These are phyloP conservation scores for Nakaseomyces sp. DNA, from an alignment of 1,139 yeast genomes.

Conservation along the genomic window DNA sequence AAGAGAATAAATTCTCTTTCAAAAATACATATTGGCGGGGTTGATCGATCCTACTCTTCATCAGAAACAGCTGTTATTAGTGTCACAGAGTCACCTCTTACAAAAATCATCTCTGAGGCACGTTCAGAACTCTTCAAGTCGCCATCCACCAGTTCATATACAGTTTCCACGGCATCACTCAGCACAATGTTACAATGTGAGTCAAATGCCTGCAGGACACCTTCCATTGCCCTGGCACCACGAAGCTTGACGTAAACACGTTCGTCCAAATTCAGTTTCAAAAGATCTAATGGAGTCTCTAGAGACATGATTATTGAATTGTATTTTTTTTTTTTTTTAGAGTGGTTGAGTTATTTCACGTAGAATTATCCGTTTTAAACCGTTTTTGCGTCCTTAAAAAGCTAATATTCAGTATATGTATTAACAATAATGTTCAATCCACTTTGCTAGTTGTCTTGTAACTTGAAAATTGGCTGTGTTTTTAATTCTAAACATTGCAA, in stretches of 20 bases:
- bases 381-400: too few relatives aligned
- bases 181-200: conserved; percentile 93
- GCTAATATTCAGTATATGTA: too few relatives aligned
- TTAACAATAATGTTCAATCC: too few relatives aligned
- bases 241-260: conserved; percentile 79
- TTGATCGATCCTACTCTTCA: conserved; percentile 22
- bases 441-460: too few relatives aligned
- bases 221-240: conserved; percentile 91
- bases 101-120: conserved; percentile 81
- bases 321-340: neutral
- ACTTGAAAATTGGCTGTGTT: too few relatives aligned
- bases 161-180: conserved; percentile 85
- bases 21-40: too few relatives aligned
- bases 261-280: conserved; percentile 82
- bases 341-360: neutral
- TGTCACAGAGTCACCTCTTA: conserved; percentile 92
- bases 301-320: conserved; percentile 17
- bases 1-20: too few relatives aligned
- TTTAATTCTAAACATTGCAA: too few relatives aligned
- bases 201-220: conserved; percentile 90
- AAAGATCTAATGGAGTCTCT: conserved; percentile 73
- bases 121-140: conserved; percentile 43
- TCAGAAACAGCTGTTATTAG: conserved; percentile 49
- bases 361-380: neutral
- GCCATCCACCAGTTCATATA: conserved; percentile 47